These are phyloP conservation scores for Xerocomus cyaneibrunnescens DNA, from an alignment of 1,284 basidiomycete species.

Conservation along the genomic window DNA sequence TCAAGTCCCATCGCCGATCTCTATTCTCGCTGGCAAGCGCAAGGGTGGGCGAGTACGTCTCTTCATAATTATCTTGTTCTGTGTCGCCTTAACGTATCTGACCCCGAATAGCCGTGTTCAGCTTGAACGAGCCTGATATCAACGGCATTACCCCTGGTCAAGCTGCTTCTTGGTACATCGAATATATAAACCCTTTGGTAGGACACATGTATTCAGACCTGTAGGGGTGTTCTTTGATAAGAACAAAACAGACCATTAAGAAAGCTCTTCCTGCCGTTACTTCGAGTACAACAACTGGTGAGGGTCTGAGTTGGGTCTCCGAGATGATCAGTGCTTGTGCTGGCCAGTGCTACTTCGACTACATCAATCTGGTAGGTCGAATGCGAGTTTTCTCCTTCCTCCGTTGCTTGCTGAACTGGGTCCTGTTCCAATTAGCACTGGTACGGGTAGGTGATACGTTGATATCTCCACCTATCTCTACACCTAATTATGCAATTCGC, in stretches of 20 bases:
- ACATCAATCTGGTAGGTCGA: constrained; percentile 31
- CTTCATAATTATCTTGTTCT: neutral
- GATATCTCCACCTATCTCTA: neutral
- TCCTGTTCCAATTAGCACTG: constrained; percentile 29
- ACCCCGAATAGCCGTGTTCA: constrained; percentile 35
- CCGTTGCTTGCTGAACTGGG: neutral
- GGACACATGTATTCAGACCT: neutral
- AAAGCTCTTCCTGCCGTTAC: constrained; percentile 40
- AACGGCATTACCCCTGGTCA: constrained; percentile 27
- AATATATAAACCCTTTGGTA: constrained; percentile 39
- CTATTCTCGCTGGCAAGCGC: constrained; percentile 28
- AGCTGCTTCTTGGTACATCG: constrained; percentile 39
- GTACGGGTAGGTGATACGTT: constrained; percentile 31
- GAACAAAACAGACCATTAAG: constrained; percentile 26
- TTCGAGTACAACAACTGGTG: constrained; percentile 27
- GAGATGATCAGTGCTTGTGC: constrained; percentile 36
- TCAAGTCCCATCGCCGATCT: constrained; percentile 39
- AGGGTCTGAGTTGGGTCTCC: constrained; percentile 38
- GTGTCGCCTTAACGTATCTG: neutral
- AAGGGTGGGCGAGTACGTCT: constrained; percentile 35
- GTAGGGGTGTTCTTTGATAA: neutral
- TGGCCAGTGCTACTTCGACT: constrained; percentile 35
- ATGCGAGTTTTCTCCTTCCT: neutral
- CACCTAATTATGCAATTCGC: neutral
- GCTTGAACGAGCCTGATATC: constrained; percentile 38